phyloP scores from a whole-genome alignment of 257 asterid genomes.

The Eucommia ulmoides region DNA sequence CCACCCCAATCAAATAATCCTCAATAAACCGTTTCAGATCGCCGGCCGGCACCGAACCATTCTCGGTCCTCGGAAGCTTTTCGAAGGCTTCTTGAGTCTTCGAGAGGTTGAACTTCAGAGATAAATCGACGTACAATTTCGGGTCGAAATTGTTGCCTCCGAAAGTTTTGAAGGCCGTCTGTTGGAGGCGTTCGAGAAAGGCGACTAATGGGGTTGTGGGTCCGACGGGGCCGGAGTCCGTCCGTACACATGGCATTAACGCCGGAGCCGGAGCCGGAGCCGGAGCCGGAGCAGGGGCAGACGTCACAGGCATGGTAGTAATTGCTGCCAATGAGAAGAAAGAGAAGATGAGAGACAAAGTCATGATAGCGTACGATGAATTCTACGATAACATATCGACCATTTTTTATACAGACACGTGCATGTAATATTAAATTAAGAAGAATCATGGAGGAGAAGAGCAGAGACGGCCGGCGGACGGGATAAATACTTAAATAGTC shows the following conservation, averaged over 20 bases:
- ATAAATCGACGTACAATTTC: conserved; percentile 63
- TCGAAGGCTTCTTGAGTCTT: conserved; percentile 28
- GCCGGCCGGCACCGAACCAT: conserved; percentile 26
- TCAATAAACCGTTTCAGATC: conserved; percentile 28
- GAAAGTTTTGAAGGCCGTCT: conserved; percentile 36
- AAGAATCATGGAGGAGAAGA: too few species aligned
- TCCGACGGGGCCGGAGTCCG: conserved; percentile 36
- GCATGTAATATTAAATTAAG: too few species aligned
- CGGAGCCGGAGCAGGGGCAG: too few species aligned
- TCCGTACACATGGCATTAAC: conserved; percentile 14
- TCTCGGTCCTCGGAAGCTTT: conserved; percentile 15
- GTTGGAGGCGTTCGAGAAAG: conserved; percentile 56
- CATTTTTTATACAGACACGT: too few species aligned
- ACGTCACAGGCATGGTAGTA: too few species aligned
- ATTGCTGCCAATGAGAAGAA: too few species aligned
- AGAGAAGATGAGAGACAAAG: too few species aligned
- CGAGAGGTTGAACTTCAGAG: conserved; percentile 35
- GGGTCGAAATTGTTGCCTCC: conserved; percentile 63
- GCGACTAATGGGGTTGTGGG: conserved; percentile 41
- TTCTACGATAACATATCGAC: too few species aligned
- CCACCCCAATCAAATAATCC: conserved; percentile 30
- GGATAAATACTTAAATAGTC: too few species aligned
- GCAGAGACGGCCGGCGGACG: too few species aligned
- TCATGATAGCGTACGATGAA: too few species aligned
- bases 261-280: too few species aligned